A percentile compares a stretch with the other conserved stretches of the same genome.
Evolutionary conservation across 2,329 filamentous ascomycete species (phyloP).

Genomic region (Corniculantispora saksenae): DNA sequence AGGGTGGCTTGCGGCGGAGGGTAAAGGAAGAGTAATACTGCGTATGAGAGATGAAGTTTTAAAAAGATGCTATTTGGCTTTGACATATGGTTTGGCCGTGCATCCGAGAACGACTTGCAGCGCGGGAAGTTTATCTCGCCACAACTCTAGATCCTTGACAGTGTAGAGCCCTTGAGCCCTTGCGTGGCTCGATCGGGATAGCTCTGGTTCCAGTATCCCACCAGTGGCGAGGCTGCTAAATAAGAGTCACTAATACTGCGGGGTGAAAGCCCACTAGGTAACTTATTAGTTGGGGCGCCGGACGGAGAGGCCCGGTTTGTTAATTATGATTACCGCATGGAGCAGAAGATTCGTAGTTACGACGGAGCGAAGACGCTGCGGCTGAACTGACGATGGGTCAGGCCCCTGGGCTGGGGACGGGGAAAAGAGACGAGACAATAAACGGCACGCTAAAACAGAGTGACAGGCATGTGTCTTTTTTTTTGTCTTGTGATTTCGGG

Average conservation of each 20-base stretch:
- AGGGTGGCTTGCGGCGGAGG: neutral
- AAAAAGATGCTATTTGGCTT: too few species aligned
- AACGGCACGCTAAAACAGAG: neutral
- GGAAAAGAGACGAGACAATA: neutral
- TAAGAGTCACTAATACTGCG: neutral
- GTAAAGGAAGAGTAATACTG: neutral
- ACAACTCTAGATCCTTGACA: too few species aligned
- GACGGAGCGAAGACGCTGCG: neutral
- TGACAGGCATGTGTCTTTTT: too few species aligned
- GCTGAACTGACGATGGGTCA: neutral
- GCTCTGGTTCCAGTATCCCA: neutral
- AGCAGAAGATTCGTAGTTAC: neutral
- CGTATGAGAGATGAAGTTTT: neutral
- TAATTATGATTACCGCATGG: neutral
- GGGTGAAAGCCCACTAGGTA: neutral
- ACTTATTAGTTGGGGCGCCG: too few species aligned
- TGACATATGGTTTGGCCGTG: too few species aligned
- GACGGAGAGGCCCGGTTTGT: too few species aligned
- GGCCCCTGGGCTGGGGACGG: neutral
- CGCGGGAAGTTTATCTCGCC: too few species aligned
- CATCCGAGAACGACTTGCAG: too few species aligned
- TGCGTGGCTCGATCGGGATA: too few species aligned
- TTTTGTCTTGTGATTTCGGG: neutral
- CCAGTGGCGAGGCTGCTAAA: neutral
- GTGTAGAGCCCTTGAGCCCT: too few species aligned